Percentiles rank a stretch among this genome's conserved stretches.
Conservation (phyloP, 1,284 basidiomycete genomes). For the Thecaphora thlaspeos region DNA sequence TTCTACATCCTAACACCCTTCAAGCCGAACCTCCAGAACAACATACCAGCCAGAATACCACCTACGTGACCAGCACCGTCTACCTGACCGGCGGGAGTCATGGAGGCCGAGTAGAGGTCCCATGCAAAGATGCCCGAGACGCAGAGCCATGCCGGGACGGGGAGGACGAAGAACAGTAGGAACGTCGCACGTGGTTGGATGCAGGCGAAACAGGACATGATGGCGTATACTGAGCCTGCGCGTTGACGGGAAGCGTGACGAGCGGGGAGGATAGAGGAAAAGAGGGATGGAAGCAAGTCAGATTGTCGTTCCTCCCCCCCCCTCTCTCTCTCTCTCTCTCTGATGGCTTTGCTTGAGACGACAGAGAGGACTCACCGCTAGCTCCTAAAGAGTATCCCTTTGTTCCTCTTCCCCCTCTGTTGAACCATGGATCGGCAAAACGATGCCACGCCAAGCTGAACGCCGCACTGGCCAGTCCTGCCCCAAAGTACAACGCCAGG, state of each 20-base stretch:
- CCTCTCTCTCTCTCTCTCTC: too few species aligned
- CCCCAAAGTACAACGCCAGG: constrained; percentile 73
- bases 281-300: neutral
- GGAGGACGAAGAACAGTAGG: constrained; percentile 71
- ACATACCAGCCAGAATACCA: constrained; percentile 70
- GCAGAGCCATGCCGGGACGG: constrained; percentile 77
- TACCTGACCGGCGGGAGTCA: constrained; percentile 59
- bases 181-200: constrained; percentile 70
- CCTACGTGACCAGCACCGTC: constrained; percentile 79
- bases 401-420: neutral
- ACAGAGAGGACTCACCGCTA: constrained; percentile 10
- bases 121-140: constrained; percentile 74
- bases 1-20: constrained; percentile 9
- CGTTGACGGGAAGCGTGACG: neutral
- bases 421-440: neutral
- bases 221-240: constrained; percentile 65
- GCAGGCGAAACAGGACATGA: constrained; percentile 72
- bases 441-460: neutral
- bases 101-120: constrained; percentile 65
- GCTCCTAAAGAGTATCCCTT: constrained; percentile 9
- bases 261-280: neutral
- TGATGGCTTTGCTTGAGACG: neutral
- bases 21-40: constrained; percentile 32
- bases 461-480: constrained; percentile 12
- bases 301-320: too few species aligned